Evolutionary conservation across 2,329 filamentous ascomycete species (phyloP), one percentile per base, ranked within the genome.

Genomic region (Colletotrichum sp.): DNA sequence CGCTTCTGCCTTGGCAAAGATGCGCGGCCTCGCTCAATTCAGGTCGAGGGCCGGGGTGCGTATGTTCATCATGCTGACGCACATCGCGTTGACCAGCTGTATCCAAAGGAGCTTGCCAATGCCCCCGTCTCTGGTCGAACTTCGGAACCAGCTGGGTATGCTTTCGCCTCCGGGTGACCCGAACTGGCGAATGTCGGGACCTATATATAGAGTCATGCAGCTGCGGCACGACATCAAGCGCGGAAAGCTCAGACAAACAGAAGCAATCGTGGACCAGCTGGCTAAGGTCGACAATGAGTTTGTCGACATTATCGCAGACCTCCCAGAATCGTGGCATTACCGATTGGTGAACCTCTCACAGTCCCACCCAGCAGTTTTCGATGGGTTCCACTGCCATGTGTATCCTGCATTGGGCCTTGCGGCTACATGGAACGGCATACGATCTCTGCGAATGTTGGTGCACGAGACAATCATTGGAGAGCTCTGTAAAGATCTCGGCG

Each of bases 51-150:
- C 86, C 4, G 89, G 89, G 5, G 82, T 85, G 48, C 84, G 87
- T 71, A 88, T 91, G 87, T 91, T 91, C 78, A 83, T 88, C 71
- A 89, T 90, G 86, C 84, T 91, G 34, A 88, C 85, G 36, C 86
- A 90, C 71, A 87, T 86, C 69, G 85, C 90, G 39, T 83, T 90
- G 74, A 87, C 91, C 76, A 88, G 86, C 78, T 90, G 89, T 79
- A 85, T 90, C 30, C 88, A 90, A 76, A 85, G 85, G 67, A 86
- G 86, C 39, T 80, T 87, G 32, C 85, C 87, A 15, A 86, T 91
- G 83, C 90, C 89, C 6, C 79, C 84, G n/a, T 81, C 84, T 39
- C 83, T 91, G 74, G 81, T 87, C 34, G 83, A 88, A 28, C 86
- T 91, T 59, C 86, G 88, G 65, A 80, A 82, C 28, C 84, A 88